Conservation (phyloP, 2,329 filamentous ascomycete genomes). For the Helotiales sp. region DNA sequence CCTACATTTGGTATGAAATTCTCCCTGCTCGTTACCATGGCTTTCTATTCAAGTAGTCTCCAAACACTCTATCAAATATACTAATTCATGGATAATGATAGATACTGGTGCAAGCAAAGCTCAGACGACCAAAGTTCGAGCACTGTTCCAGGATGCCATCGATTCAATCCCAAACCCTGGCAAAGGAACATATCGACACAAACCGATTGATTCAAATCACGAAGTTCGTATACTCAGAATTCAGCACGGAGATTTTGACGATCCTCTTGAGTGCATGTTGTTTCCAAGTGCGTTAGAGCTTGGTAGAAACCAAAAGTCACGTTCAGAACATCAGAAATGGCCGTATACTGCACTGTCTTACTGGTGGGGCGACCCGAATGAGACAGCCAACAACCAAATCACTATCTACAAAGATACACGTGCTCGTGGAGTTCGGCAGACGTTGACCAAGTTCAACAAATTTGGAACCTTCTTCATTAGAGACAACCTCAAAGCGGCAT, state of each 20-base stretch:
- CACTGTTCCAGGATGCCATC: too few relatives aligned
- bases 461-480: constrained; percentile 13
- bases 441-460: background rate
- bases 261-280: constrained; percentile 18
- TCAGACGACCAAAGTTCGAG: too few relatives aligned
- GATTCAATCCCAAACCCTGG: too few relatives aligned
- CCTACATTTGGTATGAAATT: background rate
- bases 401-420: background rate
- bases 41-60: too few relatives aligned
- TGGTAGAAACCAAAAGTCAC: background rate
- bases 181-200: constrained; percentile 7
- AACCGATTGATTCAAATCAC: constrained; percentile 16
- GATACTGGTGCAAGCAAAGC: background rate
- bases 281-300: constrained; percentile 12
- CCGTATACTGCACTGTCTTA: constrained; percentile 25
- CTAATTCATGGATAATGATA: background rate
- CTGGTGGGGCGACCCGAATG: constrained; percentile 22
- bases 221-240: constrained; percentile 27
- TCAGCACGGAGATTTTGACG: background rate
- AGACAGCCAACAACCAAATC: background rate
- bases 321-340: background rate
- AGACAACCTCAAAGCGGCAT: constrained; percentile 21
- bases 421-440: constrained; percentile 6
- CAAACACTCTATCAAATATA: too few relatives aligned
- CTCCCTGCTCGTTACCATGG: background rate